phyloP scores from a whole-genome alignment of 1,284 basidiomycete genomes.

The Leccinum griseonigrum region DNA sequence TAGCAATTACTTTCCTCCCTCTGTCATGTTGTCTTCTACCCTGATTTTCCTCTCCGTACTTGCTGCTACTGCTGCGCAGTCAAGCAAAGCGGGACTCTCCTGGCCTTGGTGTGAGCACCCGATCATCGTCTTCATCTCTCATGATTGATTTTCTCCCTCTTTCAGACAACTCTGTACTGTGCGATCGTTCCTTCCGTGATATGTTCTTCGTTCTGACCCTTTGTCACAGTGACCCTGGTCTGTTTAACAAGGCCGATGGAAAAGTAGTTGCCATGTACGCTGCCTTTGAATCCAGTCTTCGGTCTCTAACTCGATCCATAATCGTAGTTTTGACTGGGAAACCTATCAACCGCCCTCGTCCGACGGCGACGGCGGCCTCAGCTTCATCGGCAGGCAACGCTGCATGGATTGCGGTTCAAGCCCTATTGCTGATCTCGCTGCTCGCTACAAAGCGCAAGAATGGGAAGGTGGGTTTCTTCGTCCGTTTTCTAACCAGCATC shows the following conservation, averaged over 20 bases:
- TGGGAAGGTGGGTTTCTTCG: slow-evolving; percentile 29
- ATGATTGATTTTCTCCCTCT: slow-evolving; percentile 7
- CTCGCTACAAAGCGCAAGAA: slow-evolving; percentile 31
- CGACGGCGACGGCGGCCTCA: slow-evolving; percentile 33
- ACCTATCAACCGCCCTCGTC: slow-evolving; percentile 34
- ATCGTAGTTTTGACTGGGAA: slow-evolving; percentile 36
- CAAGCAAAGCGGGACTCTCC: slow-evolving; percentile 23
- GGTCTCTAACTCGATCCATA: neutral
- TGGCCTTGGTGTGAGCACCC: slow-evolving; percentile 26
- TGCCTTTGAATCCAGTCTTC: neutral
- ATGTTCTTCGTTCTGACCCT: neutral
- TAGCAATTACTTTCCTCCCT: neutral
- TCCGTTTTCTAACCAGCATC: neutral
- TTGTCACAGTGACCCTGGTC: slow-evolving; percentile 26
- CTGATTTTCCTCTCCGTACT: slow-evolving; percentile 17
- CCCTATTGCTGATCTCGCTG: slow-evolving; percentile 31
- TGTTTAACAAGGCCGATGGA: slow-evolving; percentile 27
- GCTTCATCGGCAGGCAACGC: slow-evolving; percentile 41
- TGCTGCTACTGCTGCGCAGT: slow-evolving; percentile 10
- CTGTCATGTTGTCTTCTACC: slow-evolving; percentile 9
- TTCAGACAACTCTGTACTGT: slow-evolving; percentile 22
- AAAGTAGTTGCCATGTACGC: slow-evolving; percentile 35
- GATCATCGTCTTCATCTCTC: neutral
- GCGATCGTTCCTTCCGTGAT: neutral
- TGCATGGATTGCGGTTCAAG: slow-evolving; percentile 37